phyloP scores from a whole-genome alignment of 179 eudicot genomes.

The Silene vulgaris region DNA sequence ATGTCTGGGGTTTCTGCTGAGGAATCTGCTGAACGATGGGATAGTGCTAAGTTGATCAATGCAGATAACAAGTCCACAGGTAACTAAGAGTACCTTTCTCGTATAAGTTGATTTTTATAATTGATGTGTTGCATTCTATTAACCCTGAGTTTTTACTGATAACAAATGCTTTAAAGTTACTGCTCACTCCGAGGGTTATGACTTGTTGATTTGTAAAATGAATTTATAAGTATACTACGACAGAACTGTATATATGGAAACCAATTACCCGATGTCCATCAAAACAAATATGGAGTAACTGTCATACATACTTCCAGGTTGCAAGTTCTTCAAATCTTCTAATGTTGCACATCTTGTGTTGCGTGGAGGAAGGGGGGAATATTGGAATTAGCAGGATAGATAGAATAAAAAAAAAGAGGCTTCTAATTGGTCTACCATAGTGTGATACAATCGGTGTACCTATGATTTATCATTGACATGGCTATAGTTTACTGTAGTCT shows the following conservation, averaged over 20 bases:
- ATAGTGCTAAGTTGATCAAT: slow-evolving; percentile 21
- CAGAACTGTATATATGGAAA: not conserved
- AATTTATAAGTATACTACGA: not conserved
- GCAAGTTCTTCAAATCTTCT: too few species aligned
- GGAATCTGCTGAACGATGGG: slow-evolving; percentile 24
- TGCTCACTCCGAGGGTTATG: not conserved
- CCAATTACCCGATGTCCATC: not conserved
- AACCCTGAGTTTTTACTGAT: not conserved
- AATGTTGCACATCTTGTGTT: too few species aligned
- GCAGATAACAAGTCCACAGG: slow-evolving; percentile 19
- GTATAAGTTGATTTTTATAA: slow-evolving; percentile 12
- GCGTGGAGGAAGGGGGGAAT: too few species aligned
- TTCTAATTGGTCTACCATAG: too few species aligned
- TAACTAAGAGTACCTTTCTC: slow-evolving; percentile 1
- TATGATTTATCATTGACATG: too few species aligned
- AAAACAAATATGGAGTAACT: not conserved
- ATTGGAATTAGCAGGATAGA: too few species aligned
- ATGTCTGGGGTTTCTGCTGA: not conserved
- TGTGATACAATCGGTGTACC: too few species aligned
- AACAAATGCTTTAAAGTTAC: not conserved
- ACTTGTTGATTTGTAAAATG: not conserved
- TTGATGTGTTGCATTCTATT: not conserved
- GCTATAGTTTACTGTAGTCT: not conserved
- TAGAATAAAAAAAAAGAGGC: too few species aligned
- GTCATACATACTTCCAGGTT: too few species aligned